Percentiles rank a stretch among this genome's conserved stretches.
Evolutionary conservation across 1,284 basidiomycete species (phyloP).

Genomic region (Austroboletus rostrupii): DNA sequence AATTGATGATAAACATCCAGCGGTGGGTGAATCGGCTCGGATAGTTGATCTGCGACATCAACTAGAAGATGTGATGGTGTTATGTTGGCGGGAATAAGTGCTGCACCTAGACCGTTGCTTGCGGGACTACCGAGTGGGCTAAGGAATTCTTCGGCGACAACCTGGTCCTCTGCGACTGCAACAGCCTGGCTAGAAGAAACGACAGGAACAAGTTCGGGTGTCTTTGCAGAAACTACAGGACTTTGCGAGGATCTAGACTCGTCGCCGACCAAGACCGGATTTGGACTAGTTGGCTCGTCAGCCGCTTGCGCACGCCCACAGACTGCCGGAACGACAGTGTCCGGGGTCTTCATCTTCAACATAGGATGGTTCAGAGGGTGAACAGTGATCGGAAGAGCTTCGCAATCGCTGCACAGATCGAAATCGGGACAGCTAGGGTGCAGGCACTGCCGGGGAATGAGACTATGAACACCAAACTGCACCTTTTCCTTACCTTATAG

Average conservation of each 20-base stretch:
- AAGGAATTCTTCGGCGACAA: slow-evolving; percentile 24
- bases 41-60: slow-evolving; percentile 7
- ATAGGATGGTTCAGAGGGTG: slow-evolving; percentile 76
- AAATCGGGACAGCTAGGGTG: slow-evolving; percentile 78
- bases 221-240: not conserved
- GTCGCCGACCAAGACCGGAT: not conserved
- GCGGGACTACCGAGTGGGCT: slow-evolving; percentile 23
- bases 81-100: not conserved
- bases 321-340: slow-evolving; percentile 51
- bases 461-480: not conserved
- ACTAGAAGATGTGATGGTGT: slow-evolving; percentile 7
- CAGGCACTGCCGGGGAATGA: slow-evolving; percentile 58
- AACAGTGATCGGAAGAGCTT: slow-evolving; percentile 72
- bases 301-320: slow-evolving; percentile 33
- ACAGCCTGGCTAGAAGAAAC: not conserved
- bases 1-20: slow-evolving; percentile 20
- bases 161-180: slow-evolving; percentile 3
- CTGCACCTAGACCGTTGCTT: slow-evolving; percentile 1
- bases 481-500: slow-evolving; percentile 54
- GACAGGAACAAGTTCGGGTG: not conserved
- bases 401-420: slow-evolving; percentile 80
- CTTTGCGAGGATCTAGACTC: slow-evolving; percentile 1
- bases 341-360: slow-evolving; percentile 68
- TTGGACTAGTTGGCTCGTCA: not conserved
- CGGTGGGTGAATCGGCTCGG: not conserved